Percentiles rank a stretch among this genome's conserved stretches.
phyloP scores from a whole-genome alignment of 352 stramenopile species.

The Thalassiosira sp. region DNA sequence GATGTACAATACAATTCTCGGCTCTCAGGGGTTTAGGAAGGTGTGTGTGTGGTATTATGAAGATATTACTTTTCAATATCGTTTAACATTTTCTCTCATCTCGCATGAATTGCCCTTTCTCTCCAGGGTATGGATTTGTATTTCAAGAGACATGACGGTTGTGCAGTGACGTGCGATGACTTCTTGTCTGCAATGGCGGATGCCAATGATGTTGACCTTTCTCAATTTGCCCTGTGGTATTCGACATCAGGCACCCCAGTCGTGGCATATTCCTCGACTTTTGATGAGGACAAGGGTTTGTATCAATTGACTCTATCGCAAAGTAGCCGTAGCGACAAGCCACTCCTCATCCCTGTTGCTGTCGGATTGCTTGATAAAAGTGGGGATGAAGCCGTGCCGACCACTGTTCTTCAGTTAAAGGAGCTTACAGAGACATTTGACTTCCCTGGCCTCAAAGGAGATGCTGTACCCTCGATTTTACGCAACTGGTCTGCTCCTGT shows the following conservation, averaged over 20 bases:
- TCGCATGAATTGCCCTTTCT: slow-evolving; percentile 49
- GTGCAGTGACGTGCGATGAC: slow-evolving; percentile 88
- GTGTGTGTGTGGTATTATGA: slow-evolving; percentile 11
- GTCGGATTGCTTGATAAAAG: slow-evolving; percentile 85
- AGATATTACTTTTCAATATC: no score
- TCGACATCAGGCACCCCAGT: slow-evolving; percentile 84
- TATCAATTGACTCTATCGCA: slow-evolving; percentile 81
- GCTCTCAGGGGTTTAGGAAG: slow-evolving; percentile 76
- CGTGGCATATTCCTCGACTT: slow-evolving; percentile 75
- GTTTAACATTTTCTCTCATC: no score
- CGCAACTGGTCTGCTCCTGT: slow-evolving; percentile 85
- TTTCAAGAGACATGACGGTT: slow-evolving; percentile 84
- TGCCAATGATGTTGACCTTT: slow-evolving; percentile 78
- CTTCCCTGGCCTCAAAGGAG: slow-evolving; percentile 62
- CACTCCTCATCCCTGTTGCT: slow-evolving; percentile 85
- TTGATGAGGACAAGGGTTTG: slow-evolving; percentile 58
- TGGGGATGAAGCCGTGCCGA: slow-evolving; percentile 78
- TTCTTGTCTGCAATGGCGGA: slow-evolving; percentile 88
- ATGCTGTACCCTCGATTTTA: slow-evolving; percentile 83
- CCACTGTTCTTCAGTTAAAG: slow-evolving; percentile 82
- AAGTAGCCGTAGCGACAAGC: slow-evolving; percentile 52
- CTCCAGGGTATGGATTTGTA: slow-evolving; percentile 89
- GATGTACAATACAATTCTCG: slow-evolving; percentile 86
- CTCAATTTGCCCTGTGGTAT: slow-evolving; percentile 83
- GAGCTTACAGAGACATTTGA: slow-evolving; percentile 81